Evolutionary conservation across 495 filamentous ascomycete species (phyloP), one percentile per base, ranked within the genome.

Genomic region (Terfezia boudieri): DNA sequence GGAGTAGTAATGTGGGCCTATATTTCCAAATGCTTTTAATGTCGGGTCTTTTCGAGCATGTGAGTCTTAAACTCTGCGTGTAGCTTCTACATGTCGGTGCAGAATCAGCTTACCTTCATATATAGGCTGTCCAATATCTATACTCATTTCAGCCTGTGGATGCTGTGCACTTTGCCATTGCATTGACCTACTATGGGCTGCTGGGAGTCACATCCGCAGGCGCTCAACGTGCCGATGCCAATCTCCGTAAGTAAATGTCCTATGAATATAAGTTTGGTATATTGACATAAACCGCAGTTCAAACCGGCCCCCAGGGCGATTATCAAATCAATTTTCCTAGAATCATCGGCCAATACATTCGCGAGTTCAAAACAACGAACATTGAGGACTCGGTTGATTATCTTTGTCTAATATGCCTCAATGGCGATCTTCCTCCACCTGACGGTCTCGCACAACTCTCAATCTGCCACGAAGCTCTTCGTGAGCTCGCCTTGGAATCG

Each of bases 401-500:
- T 62, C 81, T 99, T 51, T 76, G 79, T 20, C 72, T 96, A 51
- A 87, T 96, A 55, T 95, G 86, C 66, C 79, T 99, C 51, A 95
- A 96, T 61, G 76, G 81, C 37, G 92, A 94, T 67, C 73, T 94
- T 36, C 74, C 75, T 17, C 78, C 82, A 32, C 71, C 79, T 36
- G 67, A 76, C 3, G 89, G 88, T 57, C 79, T 77, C 56, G 77
- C 77, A 12, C 90, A 96, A 64, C 75, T 81, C 37, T 71, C 76
- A 1, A 74, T 95, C 43, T 96, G 89, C 67, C 84, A 95, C 65
- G 86, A 93, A 64, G 87, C 88, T 17, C 73, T 99, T 55, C 82
- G 86, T n/a, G 90, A 96, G 64, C 83, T 94, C 53, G 84, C 94
- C 38, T 73, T 99, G 17, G 90, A 96, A 69, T 93, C 84, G 10